Percentiles rank a stretch among this genome's conserved stretches.
phyloP scores from a whole-genome alignment of 768 basidiomycete genomes.

The Pulveroboletus sp. region DNA sequence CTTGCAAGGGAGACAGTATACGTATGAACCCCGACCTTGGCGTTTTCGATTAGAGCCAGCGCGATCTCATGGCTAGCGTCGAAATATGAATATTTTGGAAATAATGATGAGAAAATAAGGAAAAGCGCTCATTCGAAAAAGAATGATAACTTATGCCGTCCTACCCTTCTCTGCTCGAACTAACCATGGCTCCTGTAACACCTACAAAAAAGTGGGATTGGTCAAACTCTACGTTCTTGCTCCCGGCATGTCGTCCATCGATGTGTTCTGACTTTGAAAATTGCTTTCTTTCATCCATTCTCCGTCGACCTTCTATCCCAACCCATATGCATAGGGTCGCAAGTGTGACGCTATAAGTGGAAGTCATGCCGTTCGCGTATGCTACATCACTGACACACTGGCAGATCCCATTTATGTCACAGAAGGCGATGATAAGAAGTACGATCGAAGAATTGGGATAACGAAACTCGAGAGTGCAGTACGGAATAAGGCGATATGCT shows the following conservation, averaged over 20 bases:
- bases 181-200: too few species aligned
- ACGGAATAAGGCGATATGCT: constrained; percentile 14
- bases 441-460: constrained; percentile 28
- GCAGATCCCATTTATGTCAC: background rate
- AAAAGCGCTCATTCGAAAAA: too few species aligned
- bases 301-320: background rate
- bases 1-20: too few species aligned
- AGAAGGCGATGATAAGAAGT: background rate
- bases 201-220: background rate
- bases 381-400: background rate
- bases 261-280: background rate
- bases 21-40: too few species aligned
- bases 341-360: constrained; percentile 3
- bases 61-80: too few species aligned
- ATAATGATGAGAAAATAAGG: too few species aligned
- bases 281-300: background rate
- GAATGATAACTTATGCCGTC: too few species aligned
- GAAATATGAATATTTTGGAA: too few species aligned
- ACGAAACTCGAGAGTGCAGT: constrained; percentile 28
- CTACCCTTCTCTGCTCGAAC: too few species aligned
- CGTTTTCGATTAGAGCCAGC: too few species aligned
- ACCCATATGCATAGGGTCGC: constrained; percentile 11
- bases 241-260: background rate
- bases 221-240: background rate
- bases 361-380: constrained; percentile 2